Percentiles rank a stretch among this genome's conserved stretches.
These are phyloP conservation scores for Datisca glomerata DNA, from an alignment of 306 rosid species.

Conservation along the genomic window DNA sequence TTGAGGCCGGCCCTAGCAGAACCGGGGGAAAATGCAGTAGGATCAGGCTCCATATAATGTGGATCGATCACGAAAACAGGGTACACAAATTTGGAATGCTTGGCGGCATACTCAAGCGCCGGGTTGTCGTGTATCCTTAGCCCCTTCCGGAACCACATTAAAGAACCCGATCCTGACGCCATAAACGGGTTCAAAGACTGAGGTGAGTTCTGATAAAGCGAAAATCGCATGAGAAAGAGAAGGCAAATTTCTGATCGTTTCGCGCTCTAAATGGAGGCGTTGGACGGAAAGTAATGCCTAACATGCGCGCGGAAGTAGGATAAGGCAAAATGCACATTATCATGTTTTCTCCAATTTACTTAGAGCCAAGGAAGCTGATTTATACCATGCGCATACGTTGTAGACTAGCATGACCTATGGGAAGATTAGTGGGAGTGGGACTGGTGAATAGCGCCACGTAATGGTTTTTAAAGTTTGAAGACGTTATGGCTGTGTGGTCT, in stretches of 20 bases:
- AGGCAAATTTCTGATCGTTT: conserved; percentile 11
- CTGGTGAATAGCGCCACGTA: too few relatives aligned
- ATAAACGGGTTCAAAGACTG: conserved; percentile 10
- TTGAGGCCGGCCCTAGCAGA: conserved; percentile 54
- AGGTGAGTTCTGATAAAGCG: neutral
- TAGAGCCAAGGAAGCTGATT: neutral
- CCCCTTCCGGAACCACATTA: conserved; percentile 88
- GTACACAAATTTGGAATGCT: conserved; percentile 24
- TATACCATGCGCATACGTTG: neutral
- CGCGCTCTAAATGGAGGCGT: conserved; percentile 25
- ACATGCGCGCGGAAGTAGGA: conserved; percentile 20
- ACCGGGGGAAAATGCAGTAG: conserved; percentile 35
- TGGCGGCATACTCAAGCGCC: conserved; percentile 60
- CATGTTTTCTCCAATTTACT: neutral
- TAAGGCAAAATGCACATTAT: neutral
- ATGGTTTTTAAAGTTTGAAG: too few relatives aligned
- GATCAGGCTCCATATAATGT: conserved; percentile 78
- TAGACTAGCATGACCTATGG: neutral
- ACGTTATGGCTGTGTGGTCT: too few relatives aligned
- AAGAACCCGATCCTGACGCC: conserved; percentile 44
- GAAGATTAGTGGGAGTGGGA: neutral
- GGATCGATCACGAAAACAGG: conserved; percentile 80
- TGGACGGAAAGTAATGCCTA: conserved; percentile 4
- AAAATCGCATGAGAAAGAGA: conserved; percentile 8
- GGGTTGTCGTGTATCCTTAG: conserved; percentile 86